Evolutionary conservation across 352 stramenopile species (phyloP), one percentile per base, ranked within the genome.

Genomic region (Pythium sukuiense): DNA sequence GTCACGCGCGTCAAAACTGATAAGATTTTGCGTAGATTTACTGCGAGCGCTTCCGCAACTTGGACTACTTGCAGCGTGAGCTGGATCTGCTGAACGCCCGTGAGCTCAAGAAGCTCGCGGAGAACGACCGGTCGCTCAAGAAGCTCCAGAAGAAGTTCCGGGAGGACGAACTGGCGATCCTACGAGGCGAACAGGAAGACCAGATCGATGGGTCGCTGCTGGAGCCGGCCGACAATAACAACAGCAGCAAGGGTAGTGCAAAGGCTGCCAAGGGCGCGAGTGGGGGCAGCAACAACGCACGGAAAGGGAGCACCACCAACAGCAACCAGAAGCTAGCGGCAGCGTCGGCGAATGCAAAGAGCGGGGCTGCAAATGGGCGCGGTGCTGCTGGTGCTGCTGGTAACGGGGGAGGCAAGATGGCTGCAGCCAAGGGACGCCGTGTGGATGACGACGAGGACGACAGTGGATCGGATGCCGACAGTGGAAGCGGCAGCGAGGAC

Each of bases 51-150:
- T 98, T 98, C 70, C 87, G 97, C 33, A 99, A 99, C 72, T 73
- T 99, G 26, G 95, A 99, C 79, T 99, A 98, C 73, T 61, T 99
- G 59, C 92, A 99, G 80, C 81, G 89, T 26, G 92, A 99, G 65
- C 76, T 99, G 57, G 85, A 97, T 60, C 65, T 95, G 41, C 92
- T 97, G 75, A 93, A 90, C 55, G 85, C 76, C 16, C 76, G 85
- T 9, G 89, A 97, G 71, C 79, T 94, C 66, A 95, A 95, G 69
- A 90, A 94, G 61, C 71, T 96, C 1, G 87, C 90, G 0, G 89
- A 96, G 67, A 93, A 93, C 68, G 87, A 96, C 64, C 82, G 90
- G 8, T 90, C 85, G 16, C 87, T 97, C 61, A 97, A 97, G 75
- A 94, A 95, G 55, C 81, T 98, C 62, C 93, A 98, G 73, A 96